phyloP scores from a whole-genome alignment of 805 yeast genomes.

The Candida fluviatilis region DNA sequence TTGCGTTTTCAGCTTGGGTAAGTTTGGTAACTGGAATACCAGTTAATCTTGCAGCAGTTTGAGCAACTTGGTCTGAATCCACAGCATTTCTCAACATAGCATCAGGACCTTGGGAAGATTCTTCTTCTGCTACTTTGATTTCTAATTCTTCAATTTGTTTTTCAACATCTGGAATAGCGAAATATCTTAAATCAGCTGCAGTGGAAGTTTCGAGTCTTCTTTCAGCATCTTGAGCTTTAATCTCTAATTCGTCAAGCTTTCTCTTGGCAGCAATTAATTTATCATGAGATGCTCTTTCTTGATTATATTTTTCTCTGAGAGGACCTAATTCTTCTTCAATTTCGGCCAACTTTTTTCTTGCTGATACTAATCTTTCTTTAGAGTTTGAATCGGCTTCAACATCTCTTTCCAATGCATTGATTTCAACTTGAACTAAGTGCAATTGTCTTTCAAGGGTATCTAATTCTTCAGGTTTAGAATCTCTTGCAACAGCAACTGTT shows the following conservation, averaged over 20 bases:
- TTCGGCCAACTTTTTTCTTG: constrained; percentile 74
- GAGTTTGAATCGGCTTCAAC: constrained; percentile 79
- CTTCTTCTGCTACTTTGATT: constrained; percentile 72
- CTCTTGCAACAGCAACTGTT: constrained; percentile 96
- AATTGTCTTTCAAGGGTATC: constrained; percentile 91
- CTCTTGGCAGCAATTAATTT: constrained; percentile 85
- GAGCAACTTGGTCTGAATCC: constrained; percentile 89
- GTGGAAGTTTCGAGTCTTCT: constrained; percentile 93
- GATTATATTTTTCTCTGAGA: constrained; percentile 74
- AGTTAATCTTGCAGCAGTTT: constrained; percentile 92
- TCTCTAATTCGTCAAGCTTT: constrained; percentile 87
- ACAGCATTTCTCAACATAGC: constrained; percentile 84
- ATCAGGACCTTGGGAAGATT: constrained; percentile 52
- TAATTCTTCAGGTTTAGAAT: constrained; percentile 94
- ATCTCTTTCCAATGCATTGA: constrained; percentile 95
- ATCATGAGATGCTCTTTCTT: constrained; percentile 88
- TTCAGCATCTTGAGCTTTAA: constrained; percentile 93
- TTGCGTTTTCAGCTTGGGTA: constrained; percentile 91
- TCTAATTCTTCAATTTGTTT: constrained; percentile 74
- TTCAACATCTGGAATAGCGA: constrained; percentile 92
- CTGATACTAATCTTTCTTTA: constrained; percentile 77
- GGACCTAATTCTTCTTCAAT: constrained; percentile 84
- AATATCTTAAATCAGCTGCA: constrained; percentile 94
- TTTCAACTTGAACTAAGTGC: constrained; percentile 89
- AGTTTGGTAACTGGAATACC: constrained; percentile 95